Conservation (phyloP, 2,329 filamentous ascomycete species). For the Leptosphaerulina australis region DNA sequence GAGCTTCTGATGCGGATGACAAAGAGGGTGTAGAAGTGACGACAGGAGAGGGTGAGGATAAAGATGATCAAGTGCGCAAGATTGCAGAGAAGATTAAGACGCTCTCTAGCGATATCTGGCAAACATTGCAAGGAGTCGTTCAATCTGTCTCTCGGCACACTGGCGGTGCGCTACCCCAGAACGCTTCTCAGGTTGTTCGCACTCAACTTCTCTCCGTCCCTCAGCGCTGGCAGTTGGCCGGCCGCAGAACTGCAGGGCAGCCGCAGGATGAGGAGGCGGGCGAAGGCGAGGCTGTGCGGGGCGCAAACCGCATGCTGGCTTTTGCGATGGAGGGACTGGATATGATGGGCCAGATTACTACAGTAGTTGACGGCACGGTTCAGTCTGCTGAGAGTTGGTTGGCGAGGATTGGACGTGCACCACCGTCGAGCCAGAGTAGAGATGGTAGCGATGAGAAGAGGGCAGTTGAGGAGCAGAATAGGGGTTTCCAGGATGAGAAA, state of each 20-base stretch:
- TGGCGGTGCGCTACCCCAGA: constrained; percentile 88
- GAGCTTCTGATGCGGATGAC: constrained; percentile 26
- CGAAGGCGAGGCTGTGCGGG: constrained; percentile 54
- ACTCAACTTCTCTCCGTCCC: constrained; percentile 84
- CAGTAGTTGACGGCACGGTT: constrained; percentile 86
- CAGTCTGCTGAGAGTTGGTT: constrained; percentile 92
- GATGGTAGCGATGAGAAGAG: constrained; percentile 6
- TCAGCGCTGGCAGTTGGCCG: constrained; percentile 78
- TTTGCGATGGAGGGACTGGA: constrained; percentile 90
- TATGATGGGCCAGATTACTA: constrained; percentile 90
- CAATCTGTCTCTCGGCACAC: constrained; percentile 87
- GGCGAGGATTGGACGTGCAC: constrained; percentile 66
- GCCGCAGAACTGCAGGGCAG: constrained; percentile 47
- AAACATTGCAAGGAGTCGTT: constrained; percentile 74
- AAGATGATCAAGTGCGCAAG: constrained; percentile 56
- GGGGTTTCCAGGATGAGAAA: background rate
- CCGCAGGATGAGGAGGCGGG: constrained; percentile 18
- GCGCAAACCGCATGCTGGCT: constrained; percentile 78
- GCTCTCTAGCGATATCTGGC: constrained; percentile 56
- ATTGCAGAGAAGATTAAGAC: constrained; percentile 81
- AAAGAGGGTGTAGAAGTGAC: constrained; percentile 19
- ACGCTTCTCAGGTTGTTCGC: constrained; percentile 81
- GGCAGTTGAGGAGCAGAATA: background rate
- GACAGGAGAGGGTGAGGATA: constrained; percentile 27
- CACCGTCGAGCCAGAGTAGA: constrained; percentile 4